These are phyloP conservation scores for Jatropha podagrica DNA, from an alignment of 441 rosid species.

Conservation along the genomic window DNA sequence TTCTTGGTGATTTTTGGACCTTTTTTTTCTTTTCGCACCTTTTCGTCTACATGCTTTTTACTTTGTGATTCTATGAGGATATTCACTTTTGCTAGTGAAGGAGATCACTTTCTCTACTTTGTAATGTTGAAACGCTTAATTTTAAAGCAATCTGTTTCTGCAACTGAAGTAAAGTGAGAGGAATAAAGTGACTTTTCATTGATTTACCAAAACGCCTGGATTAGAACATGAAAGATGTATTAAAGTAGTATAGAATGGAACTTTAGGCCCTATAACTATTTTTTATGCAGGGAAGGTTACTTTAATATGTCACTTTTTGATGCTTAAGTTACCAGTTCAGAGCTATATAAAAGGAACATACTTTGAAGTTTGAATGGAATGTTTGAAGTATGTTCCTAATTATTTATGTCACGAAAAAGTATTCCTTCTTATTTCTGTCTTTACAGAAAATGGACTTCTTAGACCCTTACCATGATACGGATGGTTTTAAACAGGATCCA, in stretches of 20 bases:
- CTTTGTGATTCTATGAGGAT: conserved; percentile 7
- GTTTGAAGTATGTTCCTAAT: background rate
- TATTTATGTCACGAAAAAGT: background rate
- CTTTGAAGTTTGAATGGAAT: background rate
- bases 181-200: conserved; percentile 11
- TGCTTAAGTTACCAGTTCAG: conserved; percentile 6
- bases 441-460: background rate
- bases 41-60: conserved; percentile 23
- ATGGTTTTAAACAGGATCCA: background rate
- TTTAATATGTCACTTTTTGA: background rate
- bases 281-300: conserved; percentile 6
- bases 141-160: conserved; percentile 22
- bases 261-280: conserved; percentile 1
- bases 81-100: background rate
- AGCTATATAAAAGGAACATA: background rate
- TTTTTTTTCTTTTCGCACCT: conserved; percentile 15
- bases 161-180: conserved; percentile 12
- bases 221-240: conserved; percentile 5
- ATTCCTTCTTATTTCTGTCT: background rate
- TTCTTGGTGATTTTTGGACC: conserved; percentile 8
- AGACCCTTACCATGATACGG: background rate
- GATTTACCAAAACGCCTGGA: background rate
- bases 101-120: conserved; percentile 5
- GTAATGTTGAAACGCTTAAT: conserved; percentile 9
- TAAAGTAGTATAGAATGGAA: background rate